Evolutionary conservation across 2,329 filamentous ascomycete genomes (phyloP), one percentile per base, ranked within the genome.

Genomic region (Aschersonia sp.): DNA sequence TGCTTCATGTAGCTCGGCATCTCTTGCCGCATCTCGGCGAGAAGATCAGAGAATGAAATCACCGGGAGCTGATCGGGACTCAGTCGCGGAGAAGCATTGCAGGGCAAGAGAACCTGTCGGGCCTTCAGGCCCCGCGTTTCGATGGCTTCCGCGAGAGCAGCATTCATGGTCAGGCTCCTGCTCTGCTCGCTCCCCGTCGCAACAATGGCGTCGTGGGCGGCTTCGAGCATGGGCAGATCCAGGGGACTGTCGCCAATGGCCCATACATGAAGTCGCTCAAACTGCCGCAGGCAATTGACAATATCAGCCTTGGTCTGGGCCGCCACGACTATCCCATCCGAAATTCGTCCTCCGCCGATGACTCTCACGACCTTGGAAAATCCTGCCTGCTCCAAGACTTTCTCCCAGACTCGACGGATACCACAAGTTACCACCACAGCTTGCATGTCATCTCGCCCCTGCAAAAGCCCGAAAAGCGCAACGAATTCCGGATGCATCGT

Each of bases 201-300:
- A 4, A 83, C 65, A 39, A 79, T 56, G 0, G 76, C 72, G 48
- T 70, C 50, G 52, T 81, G 59, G 0, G 79, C 78, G 35, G 60
- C 53, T 2, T 51, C 52, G 10, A 83, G 52, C 79, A 83, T 83
- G 0, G 62, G 58, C 14, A 83, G 40, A 52, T 83, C 79, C 6
- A 80, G 50, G 0, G 66, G 65, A 52, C 78, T 77, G 53, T 81
- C 77, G n/a, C 78, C 78, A 53, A 83, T 77, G 0, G 75, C 78
- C 57, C 64, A 71, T 14, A 80, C 71, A 68, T 43, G 76, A 66
- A 67, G 43, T 0, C 59, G 4, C 41, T 68, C 52, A 0, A 14
- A 14, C 0, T 62, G 30, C 46, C 59, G 61, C 22, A 81, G 56
- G 2, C 56, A 61, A 1, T 46, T 46, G 1, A 78, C 72, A 30